phyloP scores from a whole-genome alignment of 768 basidiomycete species.

The Sarcodon sp. region DNA sequence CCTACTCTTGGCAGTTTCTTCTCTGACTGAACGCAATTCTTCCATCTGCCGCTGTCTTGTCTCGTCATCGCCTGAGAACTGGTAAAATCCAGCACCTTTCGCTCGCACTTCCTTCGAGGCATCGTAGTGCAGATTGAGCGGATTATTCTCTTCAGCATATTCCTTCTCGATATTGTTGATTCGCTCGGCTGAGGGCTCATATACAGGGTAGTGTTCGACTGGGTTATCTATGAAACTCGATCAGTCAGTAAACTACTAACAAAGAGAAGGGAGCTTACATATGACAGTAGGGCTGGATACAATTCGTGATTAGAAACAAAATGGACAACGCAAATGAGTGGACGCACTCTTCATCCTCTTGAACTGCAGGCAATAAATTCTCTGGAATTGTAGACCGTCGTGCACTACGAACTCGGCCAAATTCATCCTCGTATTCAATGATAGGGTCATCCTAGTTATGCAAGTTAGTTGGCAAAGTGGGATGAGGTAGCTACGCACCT shows the following conservation, averaged over 20 bases:
- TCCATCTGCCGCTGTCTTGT: slow-evolving; percentile 73
- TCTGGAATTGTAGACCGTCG: not conserved
- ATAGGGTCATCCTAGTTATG: slow-evolving; percentile 53
- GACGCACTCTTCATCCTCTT: slow-evolving; percentile 34
- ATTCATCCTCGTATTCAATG: slow-evolving; percentile 81
- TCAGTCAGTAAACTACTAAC: slow-evolving; percentile 1
- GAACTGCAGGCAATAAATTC: slow-evolving; percentile 19
- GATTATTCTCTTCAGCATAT: slow-evolving; percentile 57
- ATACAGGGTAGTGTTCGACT: slow-evolving; percentile 77
- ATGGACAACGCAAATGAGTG: slow-evolving; percentile 5
- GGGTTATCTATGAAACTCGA: slow-evolving; percentile 48
- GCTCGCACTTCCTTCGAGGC: slow-evolving; percentile 71
- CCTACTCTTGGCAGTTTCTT: slow-evolving; percentile 57
- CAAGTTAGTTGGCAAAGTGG: no score
- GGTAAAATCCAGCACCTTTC: slow-evolving; percentile 85
- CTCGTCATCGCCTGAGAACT: slow-evolving; percentile 82
- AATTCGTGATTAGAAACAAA: not conserved
- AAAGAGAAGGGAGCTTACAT: slow-evolving; percentile 5
- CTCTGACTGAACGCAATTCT: slow-evolving; percentile 50
- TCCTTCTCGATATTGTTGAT: slow-evolving; percentile 63
- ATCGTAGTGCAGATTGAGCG: slow-evolving; percentile 72
- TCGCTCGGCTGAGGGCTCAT: slow-evolving; percentile 73
- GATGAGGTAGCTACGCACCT: no score
- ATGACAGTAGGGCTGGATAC: slow-evolving; percentile 13
- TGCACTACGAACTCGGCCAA: slow-evolving; percentile 59